Base-by-base conservation (phyloP, 2,329 filamentous ascomycete genomes). In the Trichoderma guizhouense region DNA sequence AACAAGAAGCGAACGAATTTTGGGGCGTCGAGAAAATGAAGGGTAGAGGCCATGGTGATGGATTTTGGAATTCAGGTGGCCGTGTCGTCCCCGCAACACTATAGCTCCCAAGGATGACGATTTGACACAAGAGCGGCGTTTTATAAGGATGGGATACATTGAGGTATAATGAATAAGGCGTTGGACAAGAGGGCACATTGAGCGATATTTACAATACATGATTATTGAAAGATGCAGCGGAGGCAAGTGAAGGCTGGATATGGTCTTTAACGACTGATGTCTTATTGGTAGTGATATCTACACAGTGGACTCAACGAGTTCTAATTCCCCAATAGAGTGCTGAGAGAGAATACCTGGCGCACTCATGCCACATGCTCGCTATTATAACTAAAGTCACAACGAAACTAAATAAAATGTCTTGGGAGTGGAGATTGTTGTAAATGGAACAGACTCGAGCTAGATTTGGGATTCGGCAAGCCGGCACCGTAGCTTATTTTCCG, bases 1-100 rank as follows among this genome's bases (percentile, higher is more conserved):
- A 79, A 79, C 55, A 90, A 89, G 79, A 86, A 88, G 69, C 82
- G 88, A 73, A 89, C 87, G 3, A 87, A 87, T 76, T 89, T 90
- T 78, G 87, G 87, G 18, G 85, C 86, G 0, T 82, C 83, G 34
- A 83, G 87, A 70, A 89, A 87, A 77, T 86, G 73, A 77, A 12
- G n/a, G 5, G 4, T 34, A 3, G 2, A 28, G 12, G 32, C n/a
- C 30, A 6, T 66, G 7, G 8, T n/a, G 6, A 39, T 53, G 39
- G 11, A 0, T 3, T 32, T 60, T 60, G 24, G 18, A 21, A 34
- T 7, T 21, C 6, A 32, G 26, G 7, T 21, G 30, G 30, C 15
- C 7, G 28, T 21, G 15, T 21, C 26, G n/a, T 47, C 28, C 12
- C 12, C 6, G 3, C n/a, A 14, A 24, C 12, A 7, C 1, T 60